Percentiles rank a stretch among this genome's conserved stretches.
Conservation (phyloP, 2,329 filamentous ascomycete genomes). For the Arthrobotrys musiformis region DNA sequence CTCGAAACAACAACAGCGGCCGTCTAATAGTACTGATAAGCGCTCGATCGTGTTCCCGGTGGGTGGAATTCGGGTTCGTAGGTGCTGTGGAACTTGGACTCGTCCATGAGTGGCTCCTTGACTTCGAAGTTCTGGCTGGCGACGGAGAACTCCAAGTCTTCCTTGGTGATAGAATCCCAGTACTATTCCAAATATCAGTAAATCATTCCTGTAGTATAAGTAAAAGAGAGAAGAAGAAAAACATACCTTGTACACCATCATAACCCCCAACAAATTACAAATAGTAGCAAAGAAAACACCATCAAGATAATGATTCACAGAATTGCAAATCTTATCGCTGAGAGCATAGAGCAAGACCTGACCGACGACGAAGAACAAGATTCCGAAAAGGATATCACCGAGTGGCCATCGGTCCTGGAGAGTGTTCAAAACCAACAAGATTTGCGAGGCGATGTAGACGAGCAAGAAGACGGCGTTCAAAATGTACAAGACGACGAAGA, state of each 20-base stretch:
- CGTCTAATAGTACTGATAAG: slow-evolving; percentile 53
- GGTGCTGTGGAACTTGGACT: slow-evolving; percentile 66
- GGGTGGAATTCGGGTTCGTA: slow-evolving; percentile 54
- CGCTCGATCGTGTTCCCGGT: slow-evolving; percentile 48
- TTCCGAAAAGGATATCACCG: slow-evolving; percentile 87
- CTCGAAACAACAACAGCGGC: not conserved
- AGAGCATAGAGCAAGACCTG: slow-evolving; percentile 94
- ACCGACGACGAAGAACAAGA: slow-evolving; percentile 89
- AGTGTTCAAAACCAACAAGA: slow-evolving; percentile 87
- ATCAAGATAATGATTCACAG: slow-evolving; percentile 90
- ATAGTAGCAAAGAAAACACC: slow-evolving; percentile 93
- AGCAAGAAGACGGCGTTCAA: slow-evolving; percentile 87
- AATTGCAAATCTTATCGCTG: slow-evolving; percentile 83
- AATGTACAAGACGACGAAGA: slow-evolving; percentile 92
- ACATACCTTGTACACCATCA: slow-evolving; percentile 98
- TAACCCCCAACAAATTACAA: slow-evolving; percentile 91
- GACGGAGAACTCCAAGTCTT: slow-evolving; percentile 98
- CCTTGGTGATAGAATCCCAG: slow-evolving; percentile 98
- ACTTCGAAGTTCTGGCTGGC: slow-evolving; percentile 96
- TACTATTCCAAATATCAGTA: slow-evolving; percentile 72
- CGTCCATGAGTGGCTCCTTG: slow-evolving; percentile 86
- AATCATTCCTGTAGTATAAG: too few relatives aligned
- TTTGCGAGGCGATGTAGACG: slow-evolving; percentile 86
- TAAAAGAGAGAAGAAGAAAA: not conserved
- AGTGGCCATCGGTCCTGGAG: slow-evolving; percentile 95